Base-by-base conservation (phyloP, 2,329 filamentous ascomycete species). In the Cercospora sp. region DNA sequence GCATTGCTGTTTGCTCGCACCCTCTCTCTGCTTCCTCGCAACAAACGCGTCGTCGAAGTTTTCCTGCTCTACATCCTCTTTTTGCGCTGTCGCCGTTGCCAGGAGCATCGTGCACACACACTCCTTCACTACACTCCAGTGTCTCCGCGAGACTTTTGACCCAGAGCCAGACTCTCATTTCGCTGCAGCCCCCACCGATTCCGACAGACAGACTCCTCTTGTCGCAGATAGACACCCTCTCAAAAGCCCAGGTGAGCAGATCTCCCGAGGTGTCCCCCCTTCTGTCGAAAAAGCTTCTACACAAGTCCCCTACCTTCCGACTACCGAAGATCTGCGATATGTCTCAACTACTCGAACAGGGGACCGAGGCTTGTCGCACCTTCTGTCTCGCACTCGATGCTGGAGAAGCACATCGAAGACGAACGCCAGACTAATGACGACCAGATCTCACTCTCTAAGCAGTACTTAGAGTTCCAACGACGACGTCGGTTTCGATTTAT, bases 31-130 rank as follows among this genome's bases (percentile, higher is more conserved):
- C 64, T 63, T 58, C 58, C 62, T 59, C 59, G 60, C 61, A 26
- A 60, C 60, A 60, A 60, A 55, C 64, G 31, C 51, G 42, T 57
- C 42, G 18, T 58, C 53, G n/a, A 58, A 30, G 20, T 26, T 28
- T 26, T 33, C 30, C 23, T 18, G 10, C 18, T 18, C 53, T 18
- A 6, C 53, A 31, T 16, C 18, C 20, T 39, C 39, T 63, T 51
- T 28, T 63, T 61, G 31, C 58, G 36, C 53, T 55, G 51, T 60
- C 55, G 63, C 63, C 67, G 45, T 64, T 73, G 69, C 71, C 71
- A 42, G 71, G 71, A 69, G 71, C 71, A 73, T 70, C 60, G 71
- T 69, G 71, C 71, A 63, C 65, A 62, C 68, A 70, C 60, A 70
- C 68, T 58, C 70, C 70, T 64, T 45, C 53, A 39, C 28, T 23